These are phyloP conservation scores for Fusarium temperatum DNA, from an alignment of 2,329 filamentous ascomycete genomes.

Conservation along the genomic window DNA sequence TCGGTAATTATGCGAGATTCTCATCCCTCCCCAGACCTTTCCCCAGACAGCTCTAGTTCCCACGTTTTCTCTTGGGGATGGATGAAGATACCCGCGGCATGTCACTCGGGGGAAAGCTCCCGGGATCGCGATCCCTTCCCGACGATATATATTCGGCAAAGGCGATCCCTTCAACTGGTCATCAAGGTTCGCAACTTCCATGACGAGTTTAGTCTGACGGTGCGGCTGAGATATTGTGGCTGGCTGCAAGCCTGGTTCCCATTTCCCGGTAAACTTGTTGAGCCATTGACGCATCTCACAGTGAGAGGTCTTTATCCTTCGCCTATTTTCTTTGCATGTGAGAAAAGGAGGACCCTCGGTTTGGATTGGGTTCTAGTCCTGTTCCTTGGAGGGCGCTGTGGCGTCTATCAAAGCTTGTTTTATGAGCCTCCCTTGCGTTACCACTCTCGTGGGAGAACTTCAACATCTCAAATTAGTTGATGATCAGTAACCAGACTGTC, in stretches of 20 bases:
- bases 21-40: neutral
- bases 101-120: neutral
- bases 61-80: neutral
- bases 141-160: neutral
- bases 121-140: neutral
- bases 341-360: too few relatives aligned
- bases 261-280: neutral
- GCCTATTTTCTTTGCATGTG: too few relatives aligned
- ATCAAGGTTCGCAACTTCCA: neutral
- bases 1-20: neutral
- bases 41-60: neutral
- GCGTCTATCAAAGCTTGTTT: neutral
- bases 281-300: neutral
- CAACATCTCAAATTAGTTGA: neutral
- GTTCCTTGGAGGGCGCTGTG: neutral
- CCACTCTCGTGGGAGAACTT: accelerated
- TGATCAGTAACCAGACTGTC: neutral
- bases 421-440: neutral
- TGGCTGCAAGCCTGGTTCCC: neutral
- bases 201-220: neutral
- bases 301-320: neutral
- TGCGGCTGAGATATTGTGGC: neutral
- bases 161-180: neutral
- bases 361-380: neutral
- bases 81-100: neutral